A percentile compares a stretch with the other conserved stretches of the same genome.
These are phyloP conservation scores for Termitomyces sp. DNA, from an alignment of 768 basidiomycete genomes.

Conservation along the genomic window DNA sequence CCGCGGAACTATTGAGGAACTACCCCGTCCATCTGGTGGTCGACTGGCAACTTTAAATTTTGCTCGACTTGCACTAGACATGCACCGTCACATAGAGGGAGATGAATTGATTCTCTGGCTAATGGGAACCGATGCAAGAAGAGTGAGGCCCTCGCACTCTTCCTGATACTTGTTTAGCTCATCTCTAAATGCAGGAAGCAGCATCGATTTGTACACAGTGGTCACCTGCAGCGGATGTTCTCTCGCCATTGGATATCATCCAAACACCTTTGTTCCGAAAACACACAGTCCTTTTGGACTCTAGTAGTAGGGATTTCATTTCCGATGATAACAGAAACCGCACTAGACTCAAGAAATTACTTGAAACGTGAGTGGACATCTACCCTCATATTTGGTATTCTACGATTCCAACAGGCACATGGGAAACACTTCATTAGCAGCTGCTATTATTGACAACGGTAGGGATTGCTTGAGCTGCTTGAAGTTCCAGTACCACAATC, in stretches of 20 bases:
- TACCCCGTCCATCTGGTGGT: neutral
- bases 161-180: neutral
- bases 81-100: neutral
- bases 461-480: neutral
- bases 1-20: neutral
- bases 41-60: neutral
- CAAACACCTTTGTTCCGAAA: neutral
- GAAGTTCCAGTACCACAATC: neutral
- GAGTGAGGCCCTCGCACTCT: neutral
- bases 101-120: conserved; percentile 1
- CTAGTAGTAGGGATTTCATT: neutral
- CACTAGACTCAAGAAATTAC: neutral
- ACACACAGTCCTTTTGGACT: neutral
- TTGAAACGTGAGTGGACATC: neutral
- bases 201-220: neutral
- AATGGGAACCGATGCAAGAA: neutral
- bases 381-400: neutral
- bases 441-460: neutral
- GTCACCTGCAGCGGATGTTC: neutral
- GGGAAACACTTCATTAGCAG: neutral
- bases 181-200: neutral
- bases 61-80: neutral
- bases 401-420: neutral
- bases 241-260: neutral
- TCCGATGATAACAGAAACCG: neutral